Conservation (phyloP, 768 basidiomycete genomes). For the Mycena galopus region DNA sequence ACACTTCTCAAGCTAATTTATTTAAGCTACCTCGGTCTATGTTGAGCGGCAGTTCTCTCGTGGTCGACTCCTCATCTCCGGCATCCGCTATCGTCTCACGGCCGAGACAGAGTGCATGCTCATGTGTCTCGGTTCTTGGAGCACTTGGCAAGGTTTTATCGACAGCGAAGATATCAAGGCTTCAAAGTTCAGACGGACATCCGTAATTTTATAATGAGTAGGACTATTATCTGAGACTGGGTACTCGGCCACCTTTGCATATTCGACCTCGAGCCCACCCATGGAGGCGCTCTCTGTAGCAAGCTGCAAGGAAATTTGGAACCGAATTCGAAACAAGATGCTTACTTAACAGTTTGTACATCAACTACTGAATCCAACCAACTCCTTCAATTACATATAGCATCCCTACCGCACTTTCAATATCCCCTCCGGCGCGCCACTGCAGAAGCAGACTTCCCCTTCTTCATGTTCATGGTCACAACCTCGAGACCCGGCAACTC, state of each 20-base stretch:
- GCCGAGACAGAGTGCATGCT: constrained; percentile 38
- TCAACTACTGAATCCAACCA: no score
- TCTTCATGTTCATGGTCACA: not conserved
- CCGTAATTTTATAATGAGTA: no score
- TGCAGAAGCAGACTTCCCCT: not conserved
- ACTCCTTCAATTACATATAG: no score
- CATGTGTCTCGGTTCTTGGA: constrained; percentile 45
- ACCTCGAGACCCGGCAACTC: not conserved
- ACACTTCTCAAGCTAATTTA: no score
- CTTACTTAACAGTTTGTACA: no score
- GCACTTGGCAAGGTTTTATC: constrained; percentile 36
- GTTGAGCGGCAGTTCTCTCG: constrained; percentile 48
- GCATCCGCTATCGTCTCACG: constrained; percentile 41
- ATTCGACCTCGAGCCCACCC: no score
- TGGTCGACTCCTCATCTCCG: constrained; percentile 43
- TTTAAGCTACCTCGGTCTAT: constrained; percentile 36
- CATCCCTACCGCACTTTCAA: not conserved
- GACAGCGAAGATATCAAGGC: constrained; percentile 20
- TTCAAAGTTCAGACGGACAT: no score
- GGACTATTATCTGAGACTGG: no score
- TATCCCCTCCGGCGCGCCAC: not conserved
- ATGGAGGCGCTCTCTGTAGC: no score
- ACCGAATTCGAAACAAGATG: no score
- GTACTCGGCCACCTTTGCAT: no score
- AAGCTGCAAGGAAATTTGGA: no score